A percentile compares a stretch with the other conserved stretches of the same genome.
Conservation (phyloP, 2,329 filamentous ascomycete species). For the Dryadomyces sulphureus region DNA sequence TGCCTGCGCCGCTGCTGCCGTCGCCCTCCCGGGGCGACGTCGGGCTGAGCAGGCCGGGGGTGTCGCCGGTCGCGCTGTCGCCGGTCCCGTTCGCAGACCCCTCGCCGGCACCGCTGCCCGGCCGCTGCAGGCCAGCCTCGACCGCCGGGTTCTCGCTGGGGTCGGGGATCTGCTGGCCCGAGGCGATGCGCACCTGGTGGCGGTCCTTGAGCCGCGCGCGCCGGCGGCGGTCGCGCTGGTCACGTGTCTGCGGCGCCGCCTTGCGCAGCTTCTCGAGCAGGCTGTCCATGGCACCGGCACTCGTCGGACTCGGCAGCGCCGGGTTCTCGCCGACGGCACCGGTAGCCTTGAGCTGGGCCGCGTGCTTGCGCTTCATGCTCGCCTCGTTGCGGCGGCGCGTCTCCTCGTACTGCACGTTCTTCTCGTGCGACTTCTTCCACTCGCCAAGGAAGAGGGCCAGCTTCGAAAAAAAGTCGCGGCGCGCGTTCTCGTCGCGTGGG, state of each 20-base stretch:
- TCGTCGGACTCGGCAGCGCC: constrained; percentile 49
- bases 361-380: constrained; percentile 80
- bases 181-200: constrained; percentile 79
- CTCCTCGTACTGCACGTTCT: constrained; percentile 78
- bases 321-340: constrained; percentile 22
- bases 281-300: constrained; percentile 88
- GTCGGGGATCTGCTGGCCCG: constrained; percentile 78
- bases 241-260: constrained; percentile 76
- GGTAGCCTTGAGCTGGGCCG: constrained; percentile 47
- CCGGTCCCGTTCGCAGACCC: neutral
- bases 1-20: neutral
- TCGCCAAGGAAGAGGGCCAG: constrained; percentile 78
- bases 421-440: constrained; percentile 92
- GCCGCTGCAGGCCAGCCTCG: constrained; percentile 22
- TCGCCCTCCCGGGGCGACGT: neutral
- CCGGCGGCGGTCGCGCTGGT: constrained; percentile 77
- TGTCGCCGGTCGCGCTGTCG: constrained; percentile 17
- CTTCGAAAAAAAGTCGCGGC: constrained; percentile 90
- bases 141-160: constrained; percentile 44
- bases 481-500: constrained; percentile 76
- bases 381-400: constrained; percentile 72
- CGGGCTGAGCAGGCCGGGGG: neutral
- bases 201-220: constrained; percentile 79
- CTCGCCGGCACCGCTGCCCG: too few species aligned
- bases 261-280: constrained; percentile 88